Evolutionary conservation across 2,329 filamentous ascomycete species (phyloP), one percentile per base, ranked within the genome.

Genomic region (Claviceps capensis): DNA sequence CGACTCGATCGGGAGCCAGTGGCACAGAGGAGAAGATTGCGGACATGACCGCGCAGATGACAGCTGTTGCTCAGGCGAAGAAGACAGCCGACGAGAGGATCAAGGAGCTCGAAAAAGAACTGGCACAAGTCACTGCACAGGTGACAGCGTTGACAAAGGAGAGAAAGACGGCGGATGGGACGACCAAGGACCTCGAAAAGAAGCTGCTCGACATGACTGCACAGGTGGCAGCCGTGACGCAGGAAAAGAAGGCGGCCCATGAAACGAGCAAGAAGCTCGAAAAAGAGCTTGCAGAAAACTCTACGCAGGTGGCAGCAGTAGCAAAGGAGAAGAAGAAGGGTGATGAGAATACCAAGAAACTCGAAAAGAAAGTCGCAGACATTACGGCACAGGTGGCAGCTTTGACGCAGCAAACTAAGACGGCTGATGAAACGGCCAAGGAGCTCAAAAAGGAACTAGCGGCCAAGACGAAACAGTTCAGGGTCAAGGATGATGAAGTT

Each of bases 401-500:
- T 26, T 58, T 63, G 9, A 55, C 59, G 1, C 54, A 53, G 47
- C 59, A 61, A 5, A 64, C 60, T 49, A 51, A 55, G 30, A 55
- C 53, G 30, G 62, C 64, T 3, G 64, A 67, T 42, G 61, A 63
- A 6, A 57, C 58, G n/a, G 55, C 57, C 9, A 55, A 59, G 45
- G 58, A 54, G 22, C 55, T 68, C 9, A 57, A 63, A 46, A 58
- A 60, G 47, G 57, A 61, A 51, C 49, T 61, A 38, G 53, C 56
- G 9, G 58, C 55, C 19, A 72, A 72, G 47, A 69, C 72, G 56
- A 70, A 72, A 55, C 66, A 72, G 38, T 62, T 68, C 56, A 71
- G 71, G 59, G 68, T 69, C 55, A 75, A 74, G 65, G 73, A 78
- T 51, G 68, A 71, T 47, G 73, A 78, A 55, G 60, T 77, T 38